Evolutionary conservation across 169 alveolate genomes (phyloP).

Genomic region (Eimeria necatrix): DNA sequence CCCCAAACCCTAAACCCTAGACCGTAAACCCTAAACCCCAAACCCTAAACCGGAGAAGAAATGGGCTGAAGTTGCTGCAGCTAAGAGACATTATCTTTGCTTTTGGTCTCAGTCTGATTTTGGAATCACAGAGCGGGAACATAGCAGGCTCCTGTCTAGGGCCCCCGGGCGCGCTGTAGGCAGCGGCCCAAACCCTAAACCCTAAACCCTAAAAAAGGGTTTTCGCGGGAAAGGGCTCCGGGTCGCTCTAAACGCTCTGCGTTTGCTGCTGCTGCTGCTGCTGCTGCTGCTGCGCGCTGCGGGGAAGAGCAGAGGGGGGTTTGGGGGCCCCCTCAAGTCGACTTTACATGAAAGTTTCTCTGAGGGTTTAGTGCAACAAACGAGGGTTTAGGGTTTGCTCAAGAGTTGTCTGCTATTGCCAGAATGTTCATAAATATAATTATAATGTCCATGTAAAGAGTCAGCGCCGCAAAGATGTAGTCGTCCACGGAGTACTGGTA

Average conservation of each 20-base stretch:
- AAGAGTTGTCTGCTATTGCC: constrained; percentile 80
- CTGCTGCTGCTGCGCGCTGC: too few relatives aligned
- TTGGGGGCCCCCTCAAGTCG: too few relatives aligned
- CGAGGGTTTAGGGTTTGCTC: constrained; percentile 13
- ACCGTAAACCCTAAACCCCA: constrained; percentile 34
- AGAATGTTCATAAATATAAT: constrained; percentile 89
- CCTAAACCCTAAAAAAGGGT: constrained; percentile 30
- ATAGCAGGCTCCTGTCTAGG: too few relatives aligned
- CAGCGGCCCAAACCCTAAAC: not conserved
- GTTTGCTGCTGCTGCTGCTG: too few relatives aligned
- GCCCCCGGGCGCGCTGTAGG: not conserved
- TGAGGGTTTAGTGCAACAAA: too few relatives aligned
- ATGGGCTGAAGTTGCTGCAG: too few relatives aligned
- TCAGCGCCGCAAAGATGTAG: constrained; percentile 94
- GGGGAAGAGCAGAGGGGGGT: too few relatives aligned
- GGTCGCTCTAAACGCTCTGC: too few relatives aligned
- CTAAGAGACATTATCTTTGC: not conserved
- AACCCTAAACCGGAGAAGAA: not conserved
- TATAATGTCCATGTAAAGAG: constrained; percentile 94
- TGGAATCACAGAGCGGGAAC: not conserved
- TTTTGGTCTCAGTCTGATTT: not conserved
- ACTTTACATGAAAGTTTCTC: too few relatives aligned
- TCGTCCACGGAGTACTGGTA: constrained; percentile 95
- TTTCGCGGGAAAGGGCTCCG: too few relatives aligned
- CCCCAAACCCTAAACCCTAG: too few relatives aligned